Percentiles rank a stretch among this genome's conserved stretches.
These are phyloP conservation scores for Strobilomyces echinocephalus DNA, from an alignment of 768 basidiomycete genomes.

Conservation along the genomic window DNA sequence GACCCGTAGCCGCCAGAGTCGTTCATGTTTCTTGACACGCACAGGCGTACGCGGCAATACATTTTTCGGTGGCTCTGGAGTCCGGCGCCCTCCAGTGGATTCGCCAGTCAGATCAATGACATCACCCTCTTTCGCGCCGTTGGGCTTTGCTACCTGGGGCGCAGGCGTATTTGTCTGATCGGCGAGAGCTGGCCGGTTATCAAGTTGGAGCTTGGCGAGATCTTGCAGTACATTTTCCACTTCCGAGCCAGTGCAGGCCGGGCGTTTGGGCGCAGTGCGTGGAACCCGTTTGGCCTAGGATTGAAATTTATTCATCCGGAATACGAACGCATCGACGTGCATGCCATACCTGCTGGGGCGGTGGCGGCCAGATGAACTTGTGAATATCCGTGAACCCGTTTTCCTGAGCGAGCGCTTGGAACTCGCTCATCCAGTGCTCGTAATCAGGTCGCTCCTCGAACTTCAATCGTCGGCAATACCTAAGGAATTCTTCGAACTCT, in stretches of 20 bases:
- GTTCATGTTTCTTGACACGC: slow-evolving; percentile 41
- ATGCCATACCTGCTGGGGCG: slow-evolving; percentile 31
- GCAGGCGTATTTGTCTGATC: slow-evolving; percentile 45
- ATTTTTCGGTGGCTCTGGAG: slow-evolving; percentile 12
- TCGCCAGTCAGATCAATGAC: slow-evolving; percentile 45
- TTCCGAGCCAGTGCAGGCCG: slow-evolving; percentile 34
- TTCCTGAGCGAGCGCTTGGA: slow-evolving; percentile 55
- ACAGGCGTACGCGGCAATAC: slow-evolving; percentile 29
- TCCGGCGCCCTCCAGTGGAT: slow-evolving; percentile 31
- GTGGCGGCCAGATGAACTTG: slow-evolving; percentile 71
- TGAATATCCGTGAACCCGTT: slow-evolving; percentile 55
- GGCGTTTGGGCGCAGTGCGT: slow-evolving; percentile 13
- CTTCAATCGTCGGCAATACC: slow-evolving; percentile 63
- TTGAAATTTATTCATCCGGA: background rate
- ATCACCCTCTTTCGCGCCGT: slow-evolving; percentile 21
- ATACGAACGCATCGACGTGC: background rate
- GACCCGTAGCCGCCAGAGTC: slow-evolving; percentile 45
- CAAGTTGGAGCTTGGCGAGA: slow-evolving; percentile 55
- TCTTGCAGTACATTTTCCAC: slow-evolving; percentile 56
- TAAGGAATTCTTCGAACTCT: slow-evolving; percentile 72
- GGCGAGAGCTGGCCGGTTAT: slow-evolving; percentile 45
- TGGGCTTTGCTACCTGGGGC: slow-evolving; percentile 32
- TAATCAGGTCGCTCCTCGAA: slow-evolving; percentile 73
- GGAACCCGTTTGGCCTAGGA: slow-evolving; percentile 30
- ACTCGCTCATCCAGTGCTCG: slow-evolving; percentile 57